Conservation (phyloP, 441 rosid genomes). For the Brassica hybrid region DNA sequence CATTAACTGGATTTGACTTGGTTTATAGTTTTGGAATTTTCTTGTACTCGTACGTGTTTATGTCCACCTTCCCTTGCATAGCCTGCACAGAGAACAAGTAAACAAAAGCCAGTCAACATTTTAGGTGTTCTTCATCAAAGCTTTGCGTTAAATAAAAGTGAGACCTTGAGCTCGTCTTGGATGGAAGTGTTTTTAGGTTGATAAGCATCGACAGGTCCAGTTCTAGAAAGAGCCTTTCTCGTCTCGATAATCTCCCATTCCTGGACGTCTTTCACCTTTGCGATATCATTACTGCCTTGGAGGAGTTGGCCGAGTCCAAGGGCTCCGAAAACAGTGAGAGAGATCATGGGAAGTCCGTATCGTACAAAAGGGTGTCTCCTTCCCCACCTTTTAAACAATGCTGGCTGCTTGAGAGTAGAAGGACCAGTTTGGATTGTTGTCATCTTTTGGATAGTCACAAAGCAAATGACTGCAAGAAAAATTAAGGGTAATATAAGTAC, state of each 20-base stretch:
- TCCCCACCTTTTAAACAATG: constrained; percentile 82
- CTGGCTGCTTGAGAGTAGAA: constrained; percentile 38
- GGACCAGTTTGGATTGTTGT: constrained; percentile 42
- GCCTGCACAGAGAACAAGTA: constrained; percentile 49
- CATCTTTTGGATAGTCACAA: constrained; percentile 44
- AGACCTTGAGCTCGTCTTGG: constrained; percentile 73
- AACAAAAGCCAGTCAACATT: neutral
- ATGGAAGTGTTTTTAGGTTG: constrained; percentile 76
- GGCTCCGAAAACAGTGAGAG: constrained; percentile 83
- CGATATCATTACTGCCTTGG: constrained; percentile 94
- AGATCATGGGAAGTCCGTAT: constrained; percentile 96
- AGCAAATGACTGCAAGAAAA: neutral
- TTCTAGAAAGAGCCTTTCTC: constrained; percentile 74
- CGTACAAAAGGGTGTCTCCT: constrained; percentile 80
- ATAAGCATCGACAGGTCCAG: constrained; percentile 77
- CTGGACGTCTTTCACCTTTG: constrained; percentile 82
- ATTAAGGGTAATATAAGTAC: neutral
- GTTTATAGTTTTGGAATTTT: constrained; percentile 1
- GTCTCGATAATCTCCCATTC: constrained; percentile 94
- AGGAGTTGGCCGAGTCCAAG: constrained; percentile 85
- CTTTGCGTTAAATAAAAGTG: neutral
- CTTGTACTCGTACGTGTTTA: constrained; percentile 2
- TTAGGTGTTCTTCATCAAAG: neutral
- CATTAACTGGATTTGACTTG: neutral
- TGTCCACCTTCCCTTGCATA: constrained; percentile 44